Evolutionary conservation across 2,329 filamentous ascomycete species (phyloP), one percentile per base, ranked within the genome.

Genomic region (Curvularia lunata): DNA sequence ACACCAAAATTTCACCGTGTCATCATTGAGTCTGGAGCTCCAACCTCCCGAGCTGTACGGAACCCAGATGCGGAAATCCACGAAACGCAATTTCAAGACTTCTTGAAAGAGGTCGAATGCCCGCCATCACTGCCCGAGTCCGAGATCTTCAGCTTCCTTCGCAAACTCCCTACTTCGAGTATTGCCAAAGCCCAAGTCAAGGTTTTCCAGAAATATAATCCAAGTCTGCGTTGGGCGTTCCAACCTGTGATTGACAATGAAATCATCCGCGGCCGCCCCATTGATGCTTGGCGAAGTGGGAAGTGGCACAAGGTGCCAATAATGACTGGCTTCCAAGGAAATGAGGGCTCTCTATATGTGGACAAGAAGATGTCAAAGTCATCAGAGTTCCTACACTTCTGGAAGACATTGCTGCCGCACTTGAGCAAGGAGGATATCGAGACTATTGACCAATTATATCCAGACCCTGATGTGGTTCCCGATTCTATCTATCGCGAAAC

Each of bases 271-370:
- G 79, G 82, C 25, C 76, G 83, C 10, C 88, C 88, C 3, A 79
- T 88, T 12, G 77, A 81, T n/a, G 81, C 82, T n/a, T 89, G 86
- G 86, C 71, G 79, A 25, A 76, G 81, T 0, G 79, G 82, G 0
- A 73, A 78, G 16, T 85, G 82, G 70, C 80, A 87, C 63, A 80
- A 81, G 61, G 79, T 88, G 7, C 85, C 87, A 7, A 82, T 91
- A 48, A 76, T 92, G 48, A 90, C 88, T 0, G 89, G 89, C 7
- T 91, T 87, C 78, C 88, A 87, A 74, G 84, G 85, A 38, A 87
- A 91, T 67, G 89, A 92, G 72, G 89, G 88, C 16, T 82, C 86
- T 0, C 72, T 81, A 37, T 91, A 91, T 68, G 84, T 91, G 0
- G 83, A 87, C 0, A 72, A 78, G 13, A 65, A 72, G 6, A 79